Evolutionary conservation across 805 yeast genomes (phyloP).

Genomic region (Pichia exigua): DNA sequence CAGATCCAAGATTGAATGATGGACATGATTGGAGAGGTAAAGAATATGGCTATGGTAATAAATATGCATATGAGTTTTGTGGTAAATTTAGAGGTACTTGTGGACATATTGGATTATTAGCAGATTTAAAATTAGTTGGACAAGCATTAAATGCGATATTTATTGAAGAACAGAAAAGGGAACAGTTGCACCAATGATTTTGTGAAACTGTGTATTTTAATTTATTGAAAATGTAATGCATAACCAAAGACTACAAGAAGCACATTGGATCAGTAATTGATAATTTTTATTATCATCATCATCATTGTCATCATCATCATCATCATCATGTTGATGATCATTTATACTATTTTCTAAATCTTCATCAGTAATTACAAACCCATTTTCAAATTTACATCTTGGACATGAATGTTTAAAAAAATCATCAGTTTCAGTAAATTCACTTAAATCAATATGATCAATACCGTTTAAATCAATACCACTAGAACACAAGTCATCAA

Average conservation of each 20-base stretch:
- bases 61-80: constrained; percentile 60
- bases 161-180: constrained; percentile 41
- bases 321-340: neutral
- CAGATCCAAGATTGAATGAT: neutral
- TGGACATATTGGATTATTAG: constrained; percentile 77
- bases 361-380: constrained; percentile 53
- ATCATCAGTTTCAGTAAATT: constrained; percentile 28
- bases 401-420: constrained; percentile 40
- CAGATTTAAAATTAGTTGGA: constrained; percentile 67
- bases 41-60: constrained; percentile 14
- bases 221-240: constrained; percentile 48
- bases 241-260: constrained; percentile 81
- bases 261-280: constrained; percentile 71
- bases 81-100: constrained; percentile 55
- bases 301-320: constrained; percentile 21
- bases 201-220: neutral
- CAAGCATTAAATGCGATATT: constrained; percentile 58
- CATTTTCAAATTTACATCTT: constrained; percentile 38
- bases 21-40: constrained; percentile 8
- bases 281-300: constrained; percentile 37
- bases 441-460: constrained; percentile 54
- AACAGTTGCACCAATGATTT: neutral
- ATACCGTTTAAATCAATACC: constrained; percentile 13
- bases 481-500: constrained; percentile 64
- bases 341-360: constrained; percentile 49